phyloP scores from a whole-genome alignment of 768 basidiomycete genomes.

The Boletellus emodensis region DNA sequence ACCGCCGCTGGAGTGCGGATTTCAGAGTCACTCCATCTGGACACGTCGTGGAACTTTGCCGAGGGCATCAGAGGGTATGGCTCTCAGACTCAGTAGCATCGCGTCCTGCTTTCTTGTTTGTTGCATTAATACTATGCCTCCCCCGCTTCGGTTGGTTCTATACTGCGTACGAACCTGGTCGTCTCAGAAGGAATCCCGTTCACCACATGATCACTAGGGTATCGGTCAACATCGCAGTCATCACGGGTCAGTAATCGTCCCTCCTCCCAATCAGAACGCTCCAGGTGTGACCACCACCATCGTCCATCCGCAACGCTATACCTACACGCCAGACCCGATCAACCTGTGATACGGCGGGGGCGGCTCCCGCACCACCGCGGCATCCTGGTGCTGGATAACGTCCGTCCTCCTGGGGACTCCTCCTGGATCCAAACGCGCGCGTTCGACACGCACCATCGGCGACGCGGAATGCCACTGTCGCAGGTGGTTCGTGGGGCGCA shows the following conservation, averaged over 20 bases:
- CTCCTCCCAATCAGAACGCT: not conserved
- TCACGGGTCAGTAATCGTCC: not conserved
- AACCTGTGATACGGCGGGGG: constrained; percentile 27
- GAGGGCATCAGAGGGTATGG: constrained; percentile 92
- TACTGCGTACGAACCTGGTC: not conserved
- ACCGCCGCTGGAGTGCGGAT: constrained; percentile 73
- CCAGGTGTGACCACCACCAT: not conserved
- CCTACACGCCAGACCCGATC: not conserved
- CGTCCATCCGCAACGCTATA: not conserved
- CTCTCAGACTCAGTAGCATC: constrained; percentile 72
- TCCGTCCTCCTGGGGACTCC: not conserved
- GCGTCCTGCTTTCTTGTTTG: not conserved
- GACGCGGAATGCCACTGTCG: constrained; percentile 23
- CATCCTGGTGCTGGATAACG: constrained; percentile 19
- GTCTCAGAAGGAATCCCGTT: not conserved
- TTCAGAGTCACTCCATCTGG: constrained; percentile 68
- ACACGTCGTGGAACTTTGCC: constrained; percentile 89
- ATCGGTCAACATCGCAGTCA: not conserved
- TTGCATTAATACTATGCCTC: constrained; percentile 6
- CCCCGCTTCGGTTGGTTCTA: not conserved
- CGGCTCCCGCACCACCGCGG: constrained; percentile 15
- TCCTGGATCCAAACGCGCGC: not conserved
- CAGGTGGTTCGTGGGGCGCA: constrained; percentile 10
- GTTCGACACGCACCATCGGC: constrained; percentile 1
- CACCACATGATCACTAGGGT: not conserved